Percentiles rank a stretch among this genome's conserved stretches.
phyloP scores from a whole-genome alignment of 106 monocot species.

The Vanilla planifolia region DNA sequence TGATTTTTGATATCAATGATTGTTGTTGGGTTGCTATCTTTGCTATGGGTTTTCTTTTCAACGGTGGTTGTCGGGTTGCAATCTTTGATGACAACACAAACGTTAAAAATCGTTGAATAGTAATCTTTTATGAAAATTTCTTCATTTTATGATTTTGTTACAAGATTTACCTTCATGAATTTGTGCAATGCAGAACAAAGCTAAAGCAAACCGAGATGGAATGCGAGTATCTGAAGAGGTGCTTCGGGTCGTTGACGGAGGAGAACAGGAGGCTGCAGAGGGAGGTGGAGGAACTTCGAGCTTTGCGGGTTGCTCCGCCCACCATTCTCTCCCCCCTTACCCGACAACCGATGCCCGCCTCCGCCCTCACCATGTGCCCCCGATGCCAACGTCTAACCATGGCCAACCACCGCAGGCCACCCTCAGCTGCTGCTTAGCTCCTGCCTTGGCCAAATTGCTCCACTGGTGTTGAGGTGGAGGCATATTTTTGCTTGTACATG shows the following conservation, averaged over 20 bases:
- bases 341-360: conserved; percentile 53
- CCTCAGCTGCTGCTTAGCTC: not conserved
- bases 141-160: not conserved
- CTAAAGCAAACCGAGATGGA: conserved; percentile 98
- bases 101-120: too few species aligned
- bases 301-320: conserved; percentile 69
- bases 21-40: too few species aligned
- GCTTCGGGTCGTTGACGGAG: conserved; percentile 74
- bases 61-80: too few species aligned
- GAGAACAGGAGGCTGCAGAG: conserved; percentile 82
- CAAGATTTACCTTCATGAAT: too few species aligned
- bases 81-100: too few species aligned
- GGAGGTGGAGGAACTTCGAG: conserved; percentile 87
- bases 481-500: not conserved
- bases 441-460: not conserved
- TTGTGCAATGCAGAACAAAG: conserved; percentile 59
- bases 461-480: not conserved
- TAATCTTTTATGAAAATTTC: too few species aligned
- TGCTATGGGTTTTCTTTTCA: too few species aligned
- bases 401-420: conserved; percentile 6
- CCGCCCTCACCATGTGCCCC: conserved; percentile 84
- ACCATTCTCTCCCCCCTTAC: conserved; percentile 77
- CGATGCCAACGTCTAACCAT: conserved; percentile 68
- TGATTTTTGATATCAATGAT: too few species aligned
- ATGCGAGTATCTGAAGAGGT: conserved; percentile 84